These are phyloP conservation scores for Xerocomellus chrysenteron DNA, from an alignment of 768 basidiomycete genomes.

Conservation along the genomic window DNA sequence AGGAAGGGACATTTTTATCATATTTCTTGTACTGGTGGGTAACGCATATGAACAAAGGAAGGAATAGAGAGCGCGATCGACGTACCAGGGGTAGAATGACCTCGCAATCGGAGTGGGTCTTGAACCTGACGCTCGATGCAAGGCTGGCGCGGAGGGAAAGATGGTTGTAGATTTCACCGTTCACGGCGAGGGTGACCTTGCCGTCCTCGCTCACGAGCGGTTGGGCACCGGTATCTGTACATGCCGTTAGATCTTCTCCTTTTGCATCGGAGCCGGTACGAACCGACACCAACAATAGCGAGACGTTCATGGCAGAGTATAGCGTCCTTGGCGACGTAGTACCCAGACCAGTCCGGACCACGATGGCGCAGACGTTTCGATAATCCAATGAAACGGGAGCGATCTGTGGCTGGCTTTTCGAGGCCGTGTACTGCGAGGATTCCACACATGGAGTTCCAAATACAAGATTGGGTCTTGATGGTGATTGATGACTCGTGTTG, in stretches of 20 bases:
- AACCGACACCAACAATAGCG: conserved; percentile 97
- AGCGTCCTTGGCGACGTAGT: conserved; percentile 77
- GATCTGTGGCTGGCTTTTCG: conserved; percentile 64
- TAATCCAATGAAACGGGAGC: conserved; percentile 75
- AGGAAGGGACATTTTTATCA: conserved; percentile 69
- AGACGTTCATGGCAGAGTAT: conserved; percentile 94
- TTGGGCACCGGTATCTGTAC: conserved; percentile 91
- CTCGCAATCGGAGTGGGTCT: conserved; percentile 98
- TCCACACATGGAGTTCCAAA: conserved; percentile 70
- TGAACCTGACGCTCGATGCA: conserved; percentile 72
- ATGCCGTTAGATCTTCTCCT: not conserved
- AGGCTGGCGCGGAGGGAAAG: conserved; percentile 69
- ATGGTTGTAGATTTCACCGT: conserved; percentile 99
- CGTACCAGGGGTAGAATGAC: conserved; percentile 88
- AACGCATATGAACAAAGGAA: not conserved
- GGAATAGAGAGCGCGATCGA: conserved; percentile 16
- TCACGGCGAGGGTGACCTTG: conserved; percentile 83
- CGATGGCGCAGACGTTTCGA: conserved; percentile 91
- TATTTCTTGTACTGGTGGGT: conserved; percentile 73
- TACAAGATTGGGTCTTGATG: not conserved
- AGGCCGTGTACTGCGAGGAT: conserved; percentile 86
- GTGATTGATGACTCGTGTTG: not conserved
- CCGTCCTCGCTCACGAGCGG: conserved; percentile 87
- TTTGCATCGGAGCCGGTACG: conserved; percentile 25
- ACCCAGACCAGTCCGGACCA: conserved; percentile 99